Evolutionary conservation across 1,284 basidiomycete genomes (phyloP).

Genomic region (Fomes fomentarius): DNA sequence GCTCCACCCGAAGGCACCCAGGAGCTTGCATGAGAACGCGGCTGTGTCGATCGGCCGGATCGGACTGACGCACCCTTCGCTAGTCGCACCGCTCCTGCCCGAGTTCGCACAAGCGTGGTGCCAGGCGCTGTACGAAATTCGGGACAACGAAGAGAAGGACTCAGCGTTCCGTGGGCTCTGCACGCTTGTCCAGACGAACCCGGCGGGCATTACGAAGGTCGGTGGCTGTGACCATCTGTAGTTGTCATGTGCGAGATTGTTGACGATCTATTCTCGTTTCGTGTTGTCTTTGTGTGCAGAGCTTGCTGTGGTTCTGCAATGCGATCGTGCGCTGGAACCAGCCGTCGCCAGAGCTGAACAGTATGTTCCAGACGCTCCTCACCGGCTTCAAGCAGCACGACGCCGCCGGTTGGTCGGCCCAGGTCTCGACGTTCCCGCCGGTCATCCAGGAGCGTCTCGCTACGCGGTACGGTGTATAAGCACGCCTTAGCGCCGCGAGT

Average conservation of each 20-base stretch:
- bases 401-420: constrained; percentile 75
- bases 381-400: constrained; percentile 87
- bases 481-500: background rate
- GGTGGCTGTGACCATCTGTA: background rate
- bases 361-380: constrained; percentile 87
- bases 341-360: constrained; percentile 86
- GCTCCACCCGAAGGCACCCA: constrained; percentile 88
- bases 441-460: constrained; percentile 79
- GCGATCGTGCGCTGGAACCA: constrained; percentile 94
- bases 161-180: constrained; percentile 99
- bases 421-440: constrained; percentile 77
- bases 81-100: constrained; percentile 89
- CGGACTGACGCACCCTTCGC: constrained; percentile 87
- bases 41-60: constrained; percentile 99
- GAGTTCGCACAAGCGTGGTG: constrained; percentile 98
- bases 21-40: constrained; percentile 96
- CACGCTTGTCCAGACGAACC: constrained; percentile 93
- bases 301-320: constrained; percentile 94
- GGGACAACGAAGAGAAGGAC: constrained; percentile 99
- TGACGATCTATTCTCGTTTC: constrained; percentile 10
- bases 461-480: constrained; percentile 73
- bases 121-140: constrained; percentile 96
- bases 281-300: constrained; percentile 47
- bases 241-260: background rate
- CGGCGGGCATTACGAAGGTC: constrained; percentile 87